Percentiles rank a stretch among this genome's conserved stretches.
Evolutionary conservation across 768 basidiomycete genomes (phyloP).

Genomic region (Lyophyllum atratum): DNA sequence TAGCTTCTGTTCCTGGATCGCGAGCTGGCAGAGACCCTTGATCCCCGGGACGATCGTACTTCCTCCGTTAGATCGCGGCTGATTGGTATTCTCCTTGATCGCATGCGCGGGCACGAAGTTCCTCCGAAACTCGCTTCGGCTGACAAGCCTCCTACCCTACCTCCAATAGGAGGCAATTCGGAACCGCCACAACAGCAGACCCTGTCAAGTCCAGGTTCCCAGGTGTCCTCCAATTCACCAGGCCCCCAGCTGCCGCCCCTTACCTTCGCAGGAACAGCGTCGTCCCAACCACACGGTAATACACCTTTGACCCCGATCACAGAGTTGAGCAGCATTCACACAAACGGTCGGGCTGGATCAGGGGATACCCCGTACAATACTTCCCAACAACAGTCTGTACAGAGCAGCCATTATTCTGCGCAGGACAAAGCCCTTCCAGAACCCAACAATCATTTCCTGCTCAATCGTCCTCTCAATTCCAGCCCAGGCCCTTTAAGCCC

Average conservation of each 20-base stretch:
- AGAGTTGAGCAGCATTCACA: slow-evolving; percentile 15
- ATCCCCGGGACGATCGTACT: slow-evolving; percentile 78
- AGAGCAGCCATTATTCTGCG: slow-evolving; percentile 4
- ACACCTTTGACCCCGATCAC: slow-evolving; percentile 22
- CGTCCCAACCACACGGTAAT: slow-evolving; percentile 11
- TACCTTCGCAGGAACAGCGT: slow-evolving; percentile 37
- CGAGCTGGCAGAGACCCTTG: slow-evolving; percentile 75
- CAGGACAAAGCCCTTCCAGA: slow-evolving; percentile 8
- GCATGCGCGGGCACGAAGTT: slow-evolving; percentile 50
- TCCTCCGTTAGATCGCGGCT: slow-evolving; percentile 66
- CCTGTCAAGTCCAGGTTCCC: slow-evolving; percentile 2
- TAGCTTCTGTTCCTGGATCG: slow-evolving; percentile 88
- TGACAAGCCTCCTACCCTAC: slow-evolving; percentile 35
- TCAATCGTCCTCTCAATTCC: slow-evolving; percentile 1
- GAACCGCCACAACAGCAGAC: slow-evolving; percentile 13
- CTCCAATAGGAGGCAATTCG: slow-evolving; percentile 30
- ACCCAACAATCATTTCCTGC: neutral
- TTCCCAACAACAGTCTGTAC: neutral
- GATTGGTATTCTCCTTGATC: slow-evolving; percentile 59
- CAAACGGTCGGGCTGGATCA: slow-evolving; percentile 2
- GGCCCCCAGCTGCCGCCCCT: slow-evolving; percentile 65
- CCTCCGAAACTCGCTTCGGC: slow-evolving; percentile 15
- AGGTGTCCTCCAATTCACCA: slow-evolving; percentile 12
- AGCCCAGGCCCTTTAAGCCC: slow-evolving; percentile 8
- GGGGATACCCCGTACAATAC: neutral